These are phyloP conservation scores for Pseudohalonectria lignicola DNA, from an alignment of 2,329 filamentous ascomycete species.

Conservation along the genomic window DNA sequence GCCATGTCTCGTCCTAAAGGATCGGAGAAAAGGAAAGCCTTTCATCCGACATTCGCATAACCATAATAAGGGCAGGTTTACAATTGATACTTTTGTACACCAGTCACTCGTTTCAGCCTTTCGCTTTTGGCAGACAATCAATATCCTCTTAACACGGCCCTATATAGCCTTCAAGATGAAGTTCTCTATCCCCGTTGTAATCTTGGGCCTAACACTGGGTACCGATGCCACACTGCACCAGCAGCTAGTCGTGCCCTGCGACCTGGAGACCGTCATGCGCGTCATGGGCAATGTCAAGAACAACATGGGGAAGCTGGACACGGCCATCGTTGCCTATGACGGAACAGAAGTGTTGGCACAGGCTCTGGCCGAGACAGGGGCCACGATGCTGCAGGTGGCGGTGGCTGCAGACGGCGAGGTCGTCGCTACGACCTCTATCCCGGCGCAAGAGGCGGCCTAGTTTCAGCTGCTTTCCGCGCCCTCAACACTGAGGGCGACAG, in stretches of 20 bases:
- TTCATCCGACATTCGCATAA: too few relatives aligned
- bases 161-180: neutral
- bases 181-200: neutral
- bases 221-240: too few relatives aligned
- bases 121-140: too few relatives aligned
- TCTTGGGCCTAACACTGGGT: neutral
- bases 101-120: too few relatives aligned
- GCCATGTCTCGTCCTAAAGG: too few relatives aligned
- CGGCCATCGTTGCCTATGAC: neutral
- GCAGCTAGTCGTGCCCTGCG: neutral
- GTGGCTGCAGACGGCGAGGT: neutral
- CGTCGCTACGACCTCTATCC: neutral
- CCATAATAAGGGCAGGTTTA: too few relatives aligned
- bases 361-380: neutral
- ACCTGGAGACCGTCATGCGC: slow-evolving; percentile 1
- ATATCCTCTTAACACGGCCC: too few relatives aligned
- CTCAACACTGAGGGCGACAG: slow-evolving; percentile 1
- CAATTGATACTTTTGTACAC: too few relatives aligned
- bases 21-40: too few relatives aligned
- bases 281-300: slow-evolving; percentile 2
- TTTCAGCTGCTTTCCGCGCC: slow-evolving; percentile 1
- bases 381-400: neutral
- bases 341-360: neutral
- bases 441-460: neutral
- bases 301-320: neutral